Evolutionary conservation across 345 rosid species (phyloP), one percentile per base, ranked within the genome.

Genomic region (Isatis tinctoria): DNA sequence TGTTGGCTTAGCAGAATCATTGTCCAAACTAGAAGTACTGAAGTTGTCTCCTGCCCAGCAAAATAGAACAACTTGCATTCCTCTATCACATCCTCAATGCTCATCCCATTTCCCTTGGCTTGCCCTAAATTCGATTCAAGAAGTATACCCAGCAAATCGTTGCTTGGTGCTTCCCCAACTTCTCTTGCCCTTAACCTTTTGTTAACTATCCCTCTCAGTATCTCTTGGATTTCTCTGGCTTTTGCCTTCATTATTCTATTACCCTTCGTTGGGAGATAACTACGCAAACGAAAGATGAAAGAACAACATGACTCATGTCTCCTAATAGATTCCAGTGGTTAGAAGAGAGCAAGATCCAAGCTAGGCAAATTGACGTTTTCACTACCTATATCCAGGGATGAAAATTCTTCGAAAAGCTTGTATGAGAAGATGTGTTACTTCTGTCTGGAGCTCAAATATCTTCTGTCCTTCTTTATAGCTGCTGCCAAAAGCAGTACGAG

Each of bases 381-480:
- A 27, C 68, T 80, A 86, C 96, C 87, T 73, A 75, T 84, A 87
- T 49, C 92, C 89, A 0, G 92, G 92, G 30, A 91, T 80, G 51
- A 75, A 85, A 47, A 65, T 68, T 20, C 49, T 60, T 10, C 17
- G 74, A 4, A 70, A 6, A 5, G 69, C 72, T 70, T 80, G 80
- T 1, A 62, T 39, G 13, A 83, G 17, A n/a, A 82, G 73, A 24
- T 56, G 20, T 66, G 78, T 63, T 59, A 84, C 81, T 43, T 83
- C 84, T 1, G 62, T 48, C 26, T 84, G 81, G 14, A 91, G 79
- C 56, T 81, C 73, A 60, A 91, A 91, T 41, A 88, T 82, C 56
- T 70, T 83, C 65, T 78, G 87, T 3, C 97, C 97, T 66, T 88
- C 97, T 70, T 84, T 84, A 36, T 82, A 88, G 80, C 84, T 88